Base-by-base conservation (phyloP, 2,329 filamentous ascomycete genomes). In the Coniella lustricola region DNA sequence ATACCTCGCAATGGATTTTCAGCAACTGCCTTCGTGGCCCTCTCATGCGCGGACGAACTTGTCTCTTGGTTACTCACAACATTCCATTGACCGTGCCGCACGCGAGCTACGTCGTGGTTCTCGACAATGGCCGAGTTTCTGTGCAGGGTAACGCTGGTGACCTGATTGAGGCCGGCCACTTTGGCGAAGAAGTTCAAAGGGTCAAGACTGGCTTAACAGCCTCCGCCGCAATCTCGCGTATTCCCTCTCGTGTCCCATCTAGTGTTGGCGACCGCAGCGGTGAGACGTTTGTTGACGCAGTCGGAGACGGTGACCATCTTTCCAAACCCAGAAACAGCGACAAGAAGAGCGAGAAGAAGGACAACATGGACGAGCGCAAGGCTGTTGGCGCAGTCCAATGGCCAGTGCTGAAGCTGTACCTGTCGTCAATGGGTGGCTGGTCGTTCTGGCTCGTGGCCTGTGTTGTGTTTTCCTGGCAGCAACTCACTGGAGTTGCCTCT, bases 1-100 rank as follows among this genome's bases (percentile, higher is more conserved):
- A 98, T 60, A 97, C 93, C 0, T 90, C 90, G 2, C 94, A 96
- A 65, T 96, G 94, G 84, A 97, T 98, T 56, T 97, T 97, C 68
- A 86, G 85, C 62, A 86, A 95, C 66, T 95, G 90, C 51, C 84
- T 98, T 55, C 84, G 84, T 58, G 93, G 93, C 2, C 87, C 88
- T 5, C 69, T 98, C 44, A 97, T 98, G 93, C 71, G 77, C 50
- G 76, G 83, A 60, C 82, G 93, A 36, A 97, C 93, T 22, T 97
- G 93, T 65, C 88, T 98, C 46, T 75, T 98, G 37, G 91, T 98
- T 32, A 96, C 93, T 0, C 93, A 98, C 71, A 98, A 97, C 60
- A 80, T 93, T 22, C 79, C 87, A n/a, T 77, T 98, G 16, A 93
- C 89, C 57, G 81, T 90, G 7, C 89, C 90, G 4, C 75, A 82